Evolutionary conservation across 305 asterid genomes (phyloP).

Genomic region (Fraxinus sp.): DNA sequence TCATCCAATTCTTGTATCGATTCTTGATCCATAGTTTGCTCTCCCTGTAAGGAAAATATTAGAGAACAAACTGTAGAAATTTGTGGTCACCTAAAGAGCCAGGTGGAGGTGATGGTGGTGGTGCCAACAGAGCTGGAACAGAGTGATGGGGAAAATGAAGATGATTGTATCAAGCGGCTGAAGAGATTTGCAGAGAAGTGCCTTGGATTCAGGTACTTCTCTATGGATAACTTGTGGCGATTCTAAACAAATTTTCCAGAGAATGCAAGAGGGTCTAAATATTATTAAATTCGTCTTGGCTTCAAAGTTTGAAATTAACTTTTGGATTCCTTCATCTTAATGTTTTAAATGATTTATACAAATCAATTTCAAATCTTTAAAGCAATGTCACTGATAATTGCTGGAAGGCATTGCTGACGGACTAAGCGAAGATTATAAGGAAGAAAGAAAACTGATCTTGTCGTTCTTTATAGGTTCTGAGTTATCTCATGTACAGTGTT

Average conservation of each 20-base stretch:
- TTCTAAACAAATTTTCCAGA: background rate
- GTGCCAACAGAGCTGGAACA: constrained; percentile 75
- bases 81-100: constrained; percentile 76
- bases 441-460: too few species aligned
- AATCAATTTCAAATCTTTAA: too few species aligned
- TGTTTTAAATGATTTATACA: too few species aligned
- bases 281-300: background rate
- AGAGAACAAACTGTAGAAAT: constrained; percentile 65
- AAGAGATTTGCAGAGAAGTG: constrained; percentile 73
- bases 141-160: constrained; percentile 58
- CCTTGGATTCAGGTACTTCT: constrained; percentile 60
- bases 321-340: background rate
- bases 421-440: too few species aligned
- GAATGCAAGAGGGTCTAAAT: too few species aligned
- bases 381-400: constrained; percentile 1
- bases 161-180: constrained; percentile 68
- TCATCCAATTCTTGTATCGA: constrained; percentile 38
- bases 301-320: background rate
- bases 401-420: too few species aligned
- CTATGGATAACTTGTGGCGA: constrained; percentile 1
- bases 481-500: too few species aligned
- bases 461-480: too few species aligned
- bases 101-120: constrained; percentile 52
- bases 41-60: constrained; percentile 36
- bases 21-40: constrained; percentile 33